Percentiles rank a stretch among this genome's conserved stretches.
phyloP scores from a whole-genome alignment of 2,329 filamentous ascomycete species.

The Mycocentrospora acerina region DNA sequence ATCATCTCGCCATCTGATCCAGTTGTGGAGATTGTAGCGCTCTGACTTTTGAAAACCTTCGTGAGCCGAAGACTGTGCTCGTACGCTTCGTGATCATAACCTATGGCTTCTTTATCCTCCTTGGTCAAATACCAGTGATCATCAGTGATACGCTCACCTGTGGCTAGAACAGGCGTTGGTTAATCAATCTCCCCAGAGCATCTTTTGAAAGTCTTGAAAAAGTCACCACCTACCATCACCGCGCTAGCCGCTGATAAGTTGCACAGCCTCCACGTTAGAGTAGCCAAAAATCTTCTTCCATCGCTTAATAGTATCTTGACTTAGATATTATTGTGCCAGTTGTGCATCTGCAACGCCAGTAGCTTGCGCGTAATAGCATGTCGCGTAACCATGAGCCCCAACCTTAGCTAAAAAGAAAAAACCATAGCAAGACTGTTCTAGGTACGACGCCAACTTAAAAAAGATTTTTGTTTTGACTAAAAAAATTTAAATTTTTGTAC shows the following conservation, averaged over 20 bases:
- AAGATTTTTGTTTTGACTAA: no score
- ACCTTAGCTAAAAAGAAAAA: no score
- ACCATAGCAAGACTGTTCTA: no score
- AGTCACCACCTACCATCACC: slow-evolving; percentile 17
- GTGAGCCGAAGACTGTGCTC: slow-evolving; percentile 39
- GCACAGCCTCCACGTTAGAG: slow-evolving; percentile 30
- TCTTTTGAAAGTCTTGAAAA: neutral
- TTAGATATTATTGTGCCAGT: slow-evolving; percentile 16
- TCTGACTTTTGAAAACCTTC: slow-evolving; percentile 26
- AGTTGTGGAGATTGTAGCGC: slow-evolving; percentile 17
- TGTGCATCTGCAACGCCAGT: slow-evolving; percentile 12
- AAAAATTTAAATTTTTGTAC: no score
- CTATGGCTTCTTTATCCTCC: slow-evolving; percentile 31
- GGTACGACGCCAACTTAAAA: no score
- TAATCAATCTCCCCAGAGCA: neutral
- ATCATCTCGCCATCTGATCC: slow-evolving; percentile 15
- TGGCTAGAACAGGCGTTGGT: slow-evolving; percentile 11
- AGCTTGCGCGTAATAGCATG: no score
- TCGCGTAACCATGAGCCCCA: no score
- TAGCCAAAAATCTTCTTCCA: slow-evolving; percentile 43
- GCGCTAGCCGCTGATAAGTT: slow-evolving; percentile 37
- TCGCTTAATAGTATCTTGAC: slow-evolving; percentile 23
- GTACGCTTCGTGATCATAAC: slow-evolving; percentile 44
- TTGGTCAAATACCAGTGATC: slow-evolving; percentile 40
- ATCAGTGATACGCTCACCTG: slow-evolving; percentile 36